A percentile compares a stretch with the other conserved stretches of the same genome.
Evolutionary conservation across 2,329 filamentous ascomycete genomes (phyloP).

Genomic region (Nectriaceae sp.): DNA sequence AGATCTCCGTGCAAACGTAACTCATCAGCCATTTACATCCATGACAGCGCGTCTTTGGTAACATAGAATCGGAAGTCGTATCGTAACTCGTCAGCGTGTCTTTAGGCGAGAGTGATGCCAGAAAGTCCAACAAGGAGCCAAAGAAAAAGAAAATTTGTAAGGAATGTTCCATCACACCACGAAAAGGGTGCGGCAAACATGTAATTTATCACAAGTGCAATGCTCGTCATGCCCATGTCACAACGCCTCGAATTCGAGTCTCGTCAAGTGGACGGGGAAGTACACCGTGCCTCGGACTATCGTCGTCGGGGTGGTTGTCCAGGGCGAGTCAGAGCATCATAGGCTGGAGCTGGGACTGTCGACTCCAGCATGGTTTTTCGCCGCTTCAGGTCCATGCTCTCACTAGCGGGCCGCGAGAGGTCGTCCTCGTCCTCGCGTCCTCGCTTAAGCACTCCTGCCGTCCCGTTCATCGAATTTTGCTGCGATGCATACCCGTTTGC

Average conservation of each 20-base stretch:
- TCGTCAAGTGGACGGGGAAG: not conserved
- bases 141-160: conserved; percentile 20
- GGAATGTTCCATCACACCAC: conserved; percentile 18
- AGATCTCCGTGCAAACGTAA: conserved; percentile 45
- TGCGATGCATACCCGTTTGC: conserved; percentile 66
- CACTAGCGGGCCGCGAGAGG: conserved; percentile 61
- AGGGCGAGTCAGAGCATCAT: conserved; percentile 52
- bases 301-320: conserved; percentile 44
- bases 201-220: conserved; percentile 12
- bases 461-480: conserved; percentile 66
- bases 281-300: conserved; percentile 28
- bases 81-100: conserved; percentile 42
- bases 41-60: conserved; percentile 36
- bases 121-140: conserved; percentile 28
- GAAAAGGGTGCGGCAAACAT: conserved; percentile 4
- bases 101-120: conserved; percentile 27
- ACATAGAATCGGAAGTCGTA: conserved; percentile 36
- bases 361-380: conserved; percentile 74
- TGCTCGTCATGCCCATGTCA: conserved; percentile 5
- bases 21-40: conserved; percentile 48
- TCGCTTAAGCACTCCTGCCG: conserved; percentile 46
- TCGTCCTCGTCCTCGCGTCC: conserved; percentile 62
- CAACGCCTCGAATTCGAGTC: conserved; percentile 6
- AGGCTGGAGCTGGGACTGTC: conserved; percentile 50
- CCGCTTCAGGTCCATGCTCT: conserved; percentile 71